Evolutionary conservation across 176 grass and related monocot species (phyloP), one percentile per base, ranked within the genome.

Genomic region (Juncus effusus): DNA sequence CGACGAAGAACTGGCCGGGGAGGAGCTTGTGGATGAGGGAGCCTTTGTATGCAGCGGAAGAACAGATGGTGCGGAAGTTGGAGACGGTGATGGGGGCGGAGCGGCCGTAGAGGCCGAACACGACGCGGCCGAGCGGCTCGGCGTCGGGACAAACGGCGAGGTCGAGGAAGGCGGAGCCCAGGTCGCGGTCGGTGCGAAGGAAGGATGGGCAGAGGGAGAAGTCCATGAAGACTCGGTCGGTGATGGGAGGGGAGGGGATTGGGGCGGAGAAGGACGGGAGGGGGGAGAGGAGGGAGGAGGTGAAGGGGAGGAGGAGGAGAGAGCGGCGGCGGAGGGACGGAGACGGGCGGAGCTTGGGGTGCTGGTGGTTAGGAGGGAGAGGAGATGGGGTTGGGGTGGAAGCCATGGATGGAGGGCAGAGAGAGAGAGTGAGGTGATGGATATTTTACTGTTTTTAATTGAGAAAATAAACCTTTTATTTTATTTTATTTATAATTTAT

Each of bases 51-150:
- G 92, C 75, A 64, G 84, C 70, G 59, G 87, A 37, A 42, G 74
- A 76, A 71, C 87, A 96, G n/a, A 74, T 78, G 63, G 74, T 59
- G 63, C 87, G 90, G 61, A 96, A 96, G 68, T 96, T 96, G 38
- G 82, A 51, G 66, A 77, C 74, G 40, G 92, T 96, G 56, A 86
- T 39, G 4, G 92, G 92, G 61, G 88, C 79, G 28, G 78, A 62
- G 10, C 80, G 85, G 63, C 92, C 92, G 42, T 96, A 96, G 54
- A 96, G 87, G 42, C 92, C 92, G 74, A 96, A 96, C 59, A 96
- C 82, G 13, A 96, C 82, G 55, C 87, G 92, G 3, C 92, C 92
- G 56, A 96, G 71, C 69, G 84, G 84, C 59, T 88, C 84, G 35
- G 82, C 65, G 79, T 96, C 92, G 76, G 92, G 82, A 81, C 92